These are phyloP conservation scores for Fomitopsis serialis DNA, from an alignment of 768 basidiomycete genomes.

Conservation along the genomic window DNA sequence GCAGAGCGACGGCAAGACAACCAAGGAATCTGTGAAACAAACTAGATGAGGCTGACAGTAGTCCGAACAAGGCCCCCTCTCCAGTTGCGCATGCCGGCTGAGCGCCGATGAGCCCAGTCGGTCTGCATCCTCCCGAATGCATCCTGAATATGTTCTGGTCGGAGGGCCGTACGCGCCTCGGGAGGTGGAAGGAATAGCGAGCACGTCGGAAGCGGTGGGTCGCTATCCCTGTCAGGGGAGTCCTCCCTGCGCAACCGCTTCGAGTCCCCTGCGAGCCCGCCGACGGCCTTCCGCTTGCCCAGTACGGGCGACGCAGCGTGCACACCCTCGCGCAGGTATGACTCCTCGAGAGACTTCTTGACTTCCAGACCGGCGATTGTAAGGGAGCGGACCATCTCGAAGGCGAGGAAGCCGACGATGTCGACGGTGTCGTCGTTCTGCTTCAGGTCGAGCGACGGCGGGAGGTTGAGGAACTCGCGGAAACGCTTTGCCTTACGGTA, in stretches of 20 bases:
- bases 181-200: slow-evolving; percentile 79
- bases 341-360: slow-evolving; percentile 73
- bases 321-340: slow-evolving; percentile 54
- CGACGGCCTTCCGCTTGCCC: slow-evolving; percentile 62
- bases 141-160: slow-evolving; percentile 85
- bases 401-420: slow-evolving; percentile 94
- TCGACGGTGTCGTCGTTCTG: slow-evolving; percentile 93
- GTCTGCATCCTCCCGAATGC: slow-evolving; percentile 89
- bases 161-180: slow-evolving; percentile 71
- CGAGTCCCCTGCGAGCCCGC: slow-evolving; percentile 29
- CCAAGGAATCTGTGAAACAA: slow-evolving; percentile 2
- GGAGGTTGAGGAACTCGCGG: slow-evolving; percentile 88
- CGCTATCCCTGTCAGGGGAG: slow-evolving; percentile 47
- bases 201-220: slow-evolving; percentile 61
- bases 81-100: slow-evolving; percentile 88
- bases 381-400: slow-evolving; percentile 94
- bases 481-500: slow-evolving; percentile 97
- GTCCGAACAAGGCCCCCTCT: slow-evolving; percentile 80
- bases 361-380: slow-evolving; percentile 85
- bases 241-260: slow-evolving; percentile 42
- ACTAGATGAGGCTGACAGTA: slow-evolving; percentile 68
- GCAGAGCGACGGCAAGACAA: slow-evolving; percentile 4
- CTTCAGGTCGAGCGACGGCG: slow-evolving; percentile 80
- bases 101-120: slow-evolving; percentile 75
- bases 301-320: slow-evolving; percentile 52